Conservation (phyloP, 768 basidiomycete species). For the Leccinum disarticulatum region DNA sequence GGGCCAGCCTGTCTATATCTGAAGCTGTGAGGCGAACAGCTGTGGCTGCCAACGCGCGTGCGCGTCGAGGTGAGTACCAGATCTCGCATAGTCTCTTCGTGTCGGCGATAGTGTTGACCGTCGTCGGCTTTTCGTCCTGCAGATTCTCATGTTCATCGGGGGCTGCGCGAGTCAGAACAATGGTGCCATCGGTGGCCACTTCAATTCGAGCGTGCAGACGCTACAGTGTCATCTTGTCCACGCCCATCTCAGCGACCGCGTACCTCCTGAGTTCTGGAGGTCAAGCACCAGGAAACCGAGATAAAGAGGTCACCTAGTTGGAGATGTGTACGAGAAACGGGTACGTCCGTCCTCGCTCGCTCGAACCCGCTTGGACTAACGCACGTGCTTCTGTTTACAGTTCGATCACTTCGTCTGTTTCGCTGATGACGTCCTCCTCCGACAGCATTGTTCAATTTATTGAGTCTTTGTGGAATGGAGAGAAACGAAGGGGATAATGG, state of each 20-base stretch:
- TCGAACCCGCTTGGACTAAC: not conserved
- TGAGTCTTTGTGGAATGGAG: too few species aligned
- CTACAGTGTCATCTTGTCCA: slow-evolving; percentile 38
- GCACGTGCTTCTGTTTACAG: slow-evolving; percentile 2
- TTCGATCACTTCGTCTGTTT: slow-evolving; percentile 17
- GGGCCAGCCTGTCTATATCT: too few species aligned
- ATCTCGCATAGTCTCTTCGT: not conserved
- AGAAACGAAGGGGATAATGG: too few species aligned
- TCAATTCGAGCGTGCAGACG: slow-evolving; percentile 25
- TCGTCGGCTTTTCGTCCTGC: not conserved
- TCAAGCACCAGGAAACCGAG: not conserved
- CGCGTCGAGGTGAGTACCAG: slow-evolving; percentile 26
- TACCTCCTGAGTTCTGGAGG: slow-evolving; percentile 18
- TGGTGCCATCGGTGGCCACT: slow-evolving; percentile 39
- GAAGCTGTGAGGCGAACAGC: too few species aligned
- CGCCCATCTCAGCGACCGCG: slow-evolving; percentile 28
- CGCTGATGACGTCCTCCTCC: slow-evolving; percentile 22
- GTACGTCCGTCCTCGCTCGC: slow-evolving; percentile 2
- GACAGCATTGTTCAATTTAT: not conserved
- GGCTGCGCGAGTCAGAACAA: slow-evolving; percentile 20
- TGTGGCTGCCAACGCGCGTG: slow-evolving; percentile 30
- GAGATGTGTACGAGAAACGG: slow-evolving; percentile 23
- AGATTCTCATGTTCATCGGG: slow-evolving; percentile 33
- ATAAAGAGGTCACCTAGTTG: too few species aligned
- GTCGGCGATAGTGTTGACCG: not conserved